Percentiles rank a stretch among this genome's conserved stretches.
Evolutionary conservation across 2,329 filamentous ascomycete species (phyloP).

Genomic region (Dendryphion nanum): DNA sequence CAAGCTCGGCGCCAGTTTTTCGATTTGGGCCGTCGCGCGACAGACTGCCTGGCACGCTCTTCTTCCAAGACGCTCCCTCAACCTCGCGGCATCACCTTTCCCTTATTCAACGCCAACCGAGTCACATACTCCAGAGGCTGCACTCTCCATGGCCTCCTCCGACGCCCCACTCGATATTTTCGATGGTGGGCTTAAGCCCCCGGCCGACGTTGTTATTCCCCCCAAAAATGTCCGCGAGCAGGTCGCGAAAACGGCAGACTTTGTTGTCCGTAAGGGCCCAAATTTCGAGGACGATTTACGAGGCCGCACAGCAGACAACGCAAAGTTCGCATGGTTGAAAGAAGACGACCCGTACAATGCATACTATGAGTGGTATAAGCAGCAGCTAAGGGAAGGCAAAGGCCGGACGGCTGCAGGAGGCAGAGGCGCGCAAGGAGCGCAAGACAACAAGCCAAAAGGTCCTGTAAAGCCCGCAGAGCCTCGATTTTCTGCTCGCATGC

Average conservation of each 20-base stretch:
- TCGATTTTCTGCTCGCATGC: conserved; percentile 93
- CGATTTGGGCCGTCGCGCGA: too few species aligned
- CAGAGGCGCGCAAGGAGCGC: conserved; percentile 52
- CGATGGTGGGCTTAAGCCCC: conserved; percentile 59
- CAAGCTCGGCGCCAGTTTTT: too few species aligned
- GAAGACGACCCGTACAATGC: conserved; percentile 78
- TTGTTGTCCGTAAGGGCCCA: conserved; percentile 68
- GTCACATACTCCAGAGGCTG: too few species aligned
- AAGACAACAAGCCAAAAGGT: conserved; percentile 69
- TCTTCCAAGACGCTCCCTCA: too few species aligned
- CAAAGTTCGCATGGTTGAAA: conserved; percentile 85
- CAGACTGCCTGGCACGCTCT: too few species aligned
- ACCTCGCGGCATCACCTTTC: too few species aligned
- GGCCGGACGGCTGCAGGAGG: conserved; percentile 78
- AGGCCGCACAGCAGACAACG: conserved; percentile 81
- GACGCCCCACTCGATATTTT: too few species aligned
- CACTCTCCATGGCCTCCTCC: too few species aligned
- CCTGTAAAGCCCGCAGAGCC: conserved; percentile 84
- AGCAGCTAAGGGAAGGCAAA: conserved; percentile 80
- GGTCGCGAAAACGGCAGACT: conserved; percentile 93
- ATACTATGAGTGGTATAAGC: conserved; percentile 88
- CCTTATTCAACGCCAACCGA: too few species aligned
- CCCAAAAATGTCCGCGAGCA: conserved; percentile 78
- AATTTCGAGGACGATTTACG: conserved; percentile 81
- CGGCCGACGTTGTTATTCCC: conserved; percentile 80